These are phyloP conservation scores for Podospora conica DNA, from an alignment of 495 filamentous ascomycete genomes.

Conservation along the genomic window DNA sequence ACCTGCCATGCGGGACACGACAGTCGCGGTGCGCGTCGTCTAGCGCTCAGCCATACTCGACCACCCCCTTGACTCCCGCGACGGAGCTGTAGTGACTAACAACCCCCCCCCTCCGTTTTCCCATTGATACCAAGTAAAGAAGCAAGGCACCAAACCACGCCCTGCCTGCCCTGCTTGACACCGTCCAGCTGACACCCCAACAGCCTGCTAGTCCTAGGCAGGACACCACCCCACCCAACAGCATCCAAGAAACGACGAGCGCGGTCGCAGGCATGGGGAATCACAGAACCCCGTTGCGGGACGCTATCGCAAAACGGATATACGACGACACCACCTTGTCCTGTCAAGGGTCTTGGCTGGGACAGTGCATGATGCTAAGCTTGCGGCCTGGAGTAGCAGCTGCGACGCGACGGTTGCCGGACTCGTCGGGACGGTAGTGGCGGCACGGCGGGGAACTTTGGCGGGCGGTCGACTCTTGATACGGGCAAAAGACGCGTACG, in stretches of 20 bases:
- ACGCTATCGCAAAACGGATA: neutral
- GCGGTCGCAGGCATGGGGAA: neutral
- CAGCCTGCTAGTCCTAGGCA: no score
- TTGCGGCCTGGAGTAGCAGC: neutral
- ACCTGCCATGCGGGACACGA: neutral
- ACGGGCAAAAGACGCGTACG: neutral
- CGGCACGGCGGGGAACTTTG: neutral
- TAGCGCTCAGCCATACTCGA: neutral
- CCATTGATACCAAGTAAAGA: neutral
- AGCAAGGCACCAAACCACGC: neutral
- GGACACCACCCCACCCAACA: neutral
- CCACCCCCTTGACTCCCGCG: neutral
- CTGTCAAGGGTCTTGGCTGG: neutral
- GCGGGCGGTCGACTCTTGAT: neutral
- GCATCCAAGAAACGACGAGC: neutral
- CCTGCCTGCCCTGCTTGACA: neutral
- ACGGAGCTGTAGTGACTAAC: neutral
- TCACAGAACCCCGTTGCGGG: neutral
- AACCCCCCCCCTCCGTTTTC: neutral
- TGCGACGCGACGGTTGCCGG: neutral
- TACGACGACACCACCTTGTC: neutral
- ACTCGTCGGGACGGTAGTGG: neutral
- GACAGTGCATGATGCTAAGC: neutral
- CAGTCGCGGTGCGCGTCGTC: neutral
- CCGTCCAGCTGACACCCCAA: neutral